Percentiles rank a stretch among this genome's conserved stretches.
Conservation (phyloP, 129 eudicot genomes). For the Glebionis coronaria region DNA sequence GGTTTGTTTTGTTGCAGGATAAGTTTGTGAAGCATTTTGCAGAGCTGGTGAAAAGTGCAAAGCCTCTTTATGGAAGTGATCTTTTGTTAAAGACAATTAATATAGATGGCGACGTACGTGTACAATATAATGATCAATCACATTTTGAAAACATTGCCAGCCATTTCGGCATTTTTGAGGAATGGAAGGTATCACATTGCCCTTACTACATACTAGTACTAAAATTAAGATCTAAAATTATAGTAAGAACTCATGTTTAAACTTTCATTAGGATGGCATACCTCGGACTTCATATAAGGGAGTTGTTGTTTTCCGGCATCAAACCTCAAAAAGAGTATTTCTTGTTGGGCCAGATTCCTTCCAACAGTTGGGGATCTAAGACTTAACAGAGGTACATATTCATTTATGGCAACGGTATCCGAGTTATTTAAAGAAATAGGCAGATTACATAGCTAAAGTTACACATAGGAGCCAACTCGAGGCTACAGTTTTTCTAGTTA, state of each 20-base stretch:
- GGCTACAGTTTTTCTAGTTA: constrained; percentile 18
- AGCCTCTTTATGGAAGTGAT: constrained; percentile 57
- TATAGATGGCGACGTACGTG: constrained; percentile 73
- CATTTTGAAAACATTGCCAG: constrained; percentile 76
- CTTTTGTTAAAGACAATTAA: constrained; percentile 51
- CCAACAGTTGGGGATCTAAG: constrained; percentile 54
- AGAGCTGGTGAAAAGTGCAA: constrained; percentile 63
- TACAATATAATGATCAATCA: constrained; percentile 61
- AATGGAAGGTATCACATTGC: constrained; percentile 75
- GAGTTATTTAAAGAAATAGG: neutral
- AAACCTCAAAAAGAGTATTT: constrained; percentile 61
- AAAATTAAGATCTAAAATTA: too few species aligned
- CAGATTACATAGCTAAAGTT: neutral
- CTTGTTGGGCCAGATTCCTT: constrained; percentile 78
- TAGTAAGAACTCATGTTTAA: neutral
- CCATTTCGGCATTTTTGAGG: constrained; percentile 95
- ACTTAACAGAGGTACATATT: constrained; percentile 9
- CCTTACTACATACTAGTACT: too few species aligned
- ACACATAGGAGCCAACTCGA: constrained; percentile 13
- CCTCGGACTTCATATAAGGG: constrained; percentile 90
- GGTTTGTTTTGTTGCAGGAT: constrained; percentile 45
- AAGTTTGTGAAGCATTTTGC: constrained; percentile 71
- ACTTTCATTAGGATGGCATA: constrained; percentile 65
- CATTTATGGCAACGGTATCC: neutral
- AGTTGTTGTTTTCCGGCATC: constrained; percentile 72